Evolutionary conservation across 116 monocot genomes (phyloP).

Genomic region (Posidonia oceanica): DNA sequence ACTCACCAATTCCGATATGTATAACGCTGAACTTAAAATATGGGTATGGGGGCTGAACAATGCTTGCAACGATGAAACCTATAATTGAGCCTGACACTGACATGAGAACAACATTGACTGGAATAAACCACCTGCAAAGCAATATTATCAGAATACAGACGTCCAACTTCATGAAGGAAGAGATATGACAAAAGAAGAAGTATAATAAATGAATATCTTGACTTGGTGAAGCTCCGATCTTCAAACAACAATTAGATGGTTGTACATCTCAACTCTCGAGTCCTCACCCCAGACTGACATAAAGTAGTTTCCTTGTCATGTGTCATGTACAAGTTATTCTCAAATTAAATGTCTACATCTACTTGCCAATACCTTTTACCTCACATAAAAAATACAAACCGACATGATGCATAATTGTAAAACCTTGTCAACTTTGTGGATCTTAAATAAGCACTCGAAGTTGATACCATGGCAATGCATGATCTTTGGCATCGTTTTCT

Average conservation of each 20-base stretch:
- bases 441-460: too few species aligned
- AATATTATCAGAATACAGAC: not conserved
- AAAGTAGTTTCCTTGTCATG: too few species aligned
- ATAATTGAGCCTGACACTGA: constrained; percentile 75
- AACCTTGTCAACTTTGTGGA: too few species aligned
- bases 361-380: too few species aligned
- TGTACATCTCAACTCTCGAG: too few species aligned
- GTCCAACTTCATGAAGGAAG: not conserved
- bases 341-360: too few species aligned
- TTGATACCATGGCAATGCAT: too few species aligned
- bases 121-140: constrained; percentile 93
- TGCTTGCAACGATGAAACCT: constrained; percentile 64
- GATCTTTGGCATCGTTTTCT: constrained; percentile 4
- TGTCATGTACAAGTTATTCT: too few species aligned
- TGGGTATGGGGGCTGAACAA: constrained; percentile 71
- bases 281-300: too few species aligned
- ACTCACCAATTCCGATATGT: constrained; percentile 85
- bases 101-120: constrained; percentile 62
- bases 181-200: not conserved
- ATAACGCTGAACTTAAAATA: constrained; percentile 94
- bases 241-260: too few species aligned
- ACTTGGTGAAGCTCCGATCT: not conserved
- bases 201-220: not conserved
- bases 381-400: too few species aligned
- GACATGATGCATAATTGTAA: too few species aligned